phyloP scores from a whole-genome alignment of 2,329 filamentous ascomycete species.

The Xylariaceae sp. region DNA sequence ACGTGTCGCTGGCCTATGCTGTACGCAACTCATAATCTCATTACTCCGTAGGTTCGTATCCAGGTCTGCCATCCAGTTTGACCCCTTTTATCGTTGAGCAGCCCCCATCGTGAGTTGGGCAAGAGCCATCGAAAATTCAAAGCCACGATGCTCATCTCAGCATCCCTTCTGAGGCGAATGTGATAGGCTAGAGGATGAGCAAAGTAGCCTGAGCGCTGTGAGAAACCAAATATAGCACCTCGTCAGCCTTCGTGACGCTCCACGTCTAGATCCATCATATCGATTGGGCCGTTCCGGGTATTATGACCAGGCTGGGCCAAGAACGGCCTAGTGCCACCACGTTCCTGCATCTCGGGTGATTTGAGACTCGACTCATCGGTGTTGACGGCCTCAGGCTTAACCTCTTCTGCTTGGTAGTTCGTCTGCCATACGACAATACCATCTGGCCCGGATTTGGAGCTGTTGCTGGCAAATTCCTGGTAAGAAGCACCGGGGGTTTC shows the following conservation, averaged over 20 bases:
- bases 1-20: too few species aligned
- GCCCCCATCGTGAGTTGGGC: too few species aligned
- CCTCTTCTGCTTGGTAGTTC: conserved; percentile 22
- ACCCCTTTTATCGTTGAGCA: too few species aligned
- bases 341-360: conserved; percentile 51
- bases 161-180: too few species aligned
- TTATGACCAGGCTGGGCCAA: conserved; percentile 26
- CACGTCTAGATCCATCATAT: conserved; percentile 40
- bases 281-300: conserved; percentile 27
- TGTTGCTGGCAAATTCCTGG: conserved; percentile 11
- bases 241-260: conserved; percentile 18
- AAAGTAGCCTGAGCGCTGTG: too few species aligned
- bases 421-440: conserved; percentile 27
- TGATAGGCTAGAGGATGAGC: too few species aligned
- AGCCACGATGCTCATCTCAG: too few species aligned
- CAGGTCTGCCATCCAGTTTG: too few species aligned
- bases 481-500: conserved; percentile 3
- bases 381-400: background rate
- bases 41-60: too few species aligned
- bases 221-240: background rate
- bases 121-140: too few species aligned
- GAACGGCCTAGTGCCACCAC: conserved; percentile 34
- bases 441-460: conserved; percentile 12
- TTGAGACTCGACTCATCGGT: conserved; percentile 19
- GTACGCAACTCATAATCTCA: too few species aligned